Base-by-base conservation (phyloP, 768 basidiomycete species). In the Phanerodontia chrysosporium region DNA sequence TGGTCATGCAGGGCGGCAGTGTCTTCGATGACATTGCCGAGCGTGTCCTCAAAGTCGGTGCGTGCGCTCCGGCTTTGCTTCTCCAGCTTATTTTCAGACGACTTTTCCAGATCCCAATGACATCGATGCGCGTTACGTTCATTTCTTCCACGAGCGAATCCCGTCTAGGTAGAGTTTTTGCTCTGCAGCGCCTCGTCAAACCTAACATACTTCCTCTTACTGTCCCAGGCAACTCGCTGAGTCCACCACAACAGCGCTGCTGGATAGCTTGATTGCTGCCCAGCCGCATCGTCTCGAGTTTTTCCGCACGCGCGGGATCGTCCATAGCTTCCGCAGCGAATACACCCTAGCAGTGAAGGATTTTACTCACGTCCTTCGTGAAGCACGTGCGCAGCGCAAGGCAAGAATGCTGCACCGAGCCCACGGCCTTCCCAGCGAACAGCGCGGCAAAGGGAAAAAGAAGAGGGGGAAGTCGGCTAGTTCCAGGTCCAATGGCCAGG, bases 101-200 rank as follows among this genome's bases (percentile, higher is more conserved):
- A 45, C 12, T 45, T 10, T 30, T 36, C 14, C 59, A 92, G 92
- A 94, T 69, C 89, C 90, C 0, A 75, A 79, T 62, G 88, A 94
- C 63, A 64, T 80, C 9, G 90, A 94, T 65, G 92, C 92, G 13
- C 84, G 81, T 76, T 94, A 95, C 69, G 92, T 95, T 1, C 88
- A 94, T 66, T 95, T 95, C 70, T 95, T 95, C 73, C 93, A 95
- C 65, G 92, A 95, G 69, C 95, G 93, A 75, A 95, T 95, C 63
- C 93, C 93, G 22, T 95, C 93, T 57, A 81, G 92, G 92, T 94
- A 61, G 39, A 42, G 39, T 18, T 62, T 44, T 35, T 24, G 48
- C 32, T 59, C 18, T 25, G 21, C 53, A 48, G 42, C 22, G 42
- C 54, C 64, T 54, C 66, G 62, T 35, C 24, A 68, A 42, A 18